Percentiles rank a stretch among this genome's conserved stretches.
Evolutionary conservation across 2,329 filamentous ascomycete genomes (phyloP).

Genomic region (Fusarium luffae): DNA sequence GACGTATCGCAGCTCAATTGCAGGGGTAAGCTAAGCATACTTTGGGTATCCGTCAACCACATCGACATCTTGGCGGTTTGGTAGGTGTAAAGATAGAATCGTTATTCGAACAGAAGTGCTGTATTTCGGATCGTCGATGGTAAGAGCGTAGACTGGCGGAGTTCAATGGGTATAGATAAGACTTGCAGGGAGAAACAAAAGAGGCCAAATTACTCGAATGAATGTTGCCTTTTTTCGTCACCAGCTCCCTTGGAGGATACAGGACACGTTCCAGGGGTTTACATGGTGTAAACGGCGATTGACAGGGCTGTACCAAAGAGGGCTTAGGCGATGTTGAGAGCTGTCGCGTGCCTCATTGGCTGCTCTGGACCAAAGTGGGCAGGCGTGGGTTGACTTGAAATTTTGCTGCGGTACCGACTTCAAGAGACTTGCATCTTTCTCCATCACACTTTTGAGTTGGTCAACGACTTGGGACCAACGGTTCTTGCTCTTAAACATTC

Average conservation of each 20-base stretch:
- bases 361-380: conserved; percentile 28
- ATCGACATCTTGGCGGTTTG: conserved; percentile 68
- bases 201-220: conserved; percentile 30
- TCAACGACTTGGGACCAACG: conserved; percentile 1
- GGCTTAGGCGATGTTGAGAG: conserved; percentile 19
- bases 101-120: background rate
- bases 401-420: conserved; percentile 29
- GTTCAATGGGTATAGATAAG: conserved; percentile 11
- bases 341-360: conserved; percentile 38
- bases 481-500: background rate
- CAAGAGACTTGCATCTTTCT: conserved; percentile 16
- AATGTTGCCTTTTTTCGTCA: conserved; percentile 39
- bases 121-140: background rate
- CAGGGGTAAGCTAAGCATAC: conserved; percentile 64
- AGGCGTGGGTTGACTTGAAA: conserved; percentile 31
- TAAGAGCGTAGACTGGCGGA: background rate
- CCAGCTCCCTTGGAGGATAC: conserved; percentile 28
- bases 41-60: conserved; percentile 97
- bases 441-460: conserved; percentile 16
- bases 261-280: conserved; percentile 37
- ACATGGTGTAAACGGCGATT: conserved; percentile 33
- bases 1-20: conserved; percentile 7
- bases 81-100: background rate
- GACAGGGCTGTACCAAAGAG: conserved; percentile 32
- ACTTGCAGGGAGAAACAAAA: conserved; percentile 28